Conservation (phyloP, 208 protist genomes). For the Phytomonas francai region DNA sequence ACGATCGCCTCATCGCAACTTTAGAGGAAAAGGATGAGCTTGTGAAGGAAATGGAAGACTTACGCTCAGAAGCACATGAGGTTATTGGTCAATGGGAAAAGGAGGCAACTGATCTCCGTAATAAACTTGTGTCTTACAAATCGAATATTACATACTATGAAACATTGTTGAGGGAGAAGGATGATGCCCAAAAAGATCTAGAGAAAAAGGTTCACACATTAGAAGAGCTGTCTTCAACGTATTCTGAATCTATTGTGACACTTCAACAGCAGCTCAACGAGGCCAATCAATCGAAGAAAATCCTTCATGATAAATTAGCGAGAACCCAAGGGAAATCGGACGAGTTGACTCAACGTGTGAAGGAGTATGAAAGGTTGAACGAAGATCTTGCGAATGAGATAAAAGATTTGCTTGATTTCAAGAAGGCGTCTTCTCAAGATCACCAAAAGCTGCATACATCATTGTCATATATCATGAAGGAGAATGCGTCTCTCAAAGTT, state of each 20-base stretch:
- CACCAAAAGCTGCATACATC: neutral
- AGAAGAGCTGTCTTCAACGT: neutral
- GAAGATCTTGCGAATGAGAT: conserved; percentile 2
- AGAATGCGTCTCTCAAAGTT: neutral
- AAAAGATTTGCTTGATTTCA: neutral
- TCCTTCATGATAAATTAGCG: neutral
- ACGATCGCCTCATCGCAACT: conserved; percentile 15
- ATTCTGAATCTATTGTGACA: neutral
- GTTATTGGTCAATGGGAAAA: conserved; percentile 70
- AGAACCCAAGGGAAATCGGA: neutral
- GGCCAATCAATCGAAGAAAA: neutral
- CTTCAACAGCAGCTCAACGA: neutral
- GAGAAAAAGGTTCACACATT: conserved; percentile 5
- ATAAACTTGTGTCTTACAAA: conserved; percentile 13
- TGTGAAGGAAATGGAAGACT: conserved; percentile 33
- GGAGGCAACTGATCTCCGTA: conserved; percentile 35
- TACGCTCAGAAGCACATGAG: conserved; percentile 58
- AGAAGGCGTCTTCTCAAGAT: conserved; percentile 2
- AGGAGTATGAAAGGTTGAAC: neutral
- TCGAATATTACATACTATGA: conserved; percentile 4
- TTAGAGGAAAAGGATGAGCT: conserved; percentile 27
- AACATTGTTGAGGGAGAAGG: conserved; percentile 3
- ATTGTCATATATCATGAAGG: neutral
- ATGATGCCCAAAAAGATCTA: conserved; percentile 16
- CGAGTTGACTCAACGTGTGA: neutral